These are phyloP conservation scores for Penicillium sp. DNA, from an alignment of 2,329 filamentous ascomycete genomes.

Conservation along the genomic window DNA sequence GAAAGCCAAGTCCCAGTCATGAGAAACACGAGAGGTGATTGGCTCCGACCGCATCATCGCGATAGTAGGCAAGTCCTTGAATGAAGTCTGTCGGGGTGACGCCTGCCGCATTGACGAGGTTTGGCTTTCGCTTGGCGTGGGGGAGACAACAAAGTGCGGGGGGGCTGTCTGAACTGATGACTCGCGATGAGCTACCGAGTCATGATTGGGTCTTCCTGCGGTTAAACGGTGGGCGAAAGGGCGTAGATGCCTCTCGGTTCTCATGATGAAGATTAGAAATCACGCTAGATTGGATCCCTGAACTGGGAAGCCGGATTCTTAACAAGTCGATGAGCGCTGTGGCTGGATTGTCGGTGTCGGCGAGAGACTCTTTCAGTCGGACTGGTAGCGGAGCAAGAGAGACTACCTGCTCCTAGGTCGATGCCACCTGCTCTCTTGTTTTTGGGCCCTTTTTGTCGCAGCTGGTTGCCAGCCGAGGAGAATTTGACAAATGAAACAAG, in stretches of 20 bases:
- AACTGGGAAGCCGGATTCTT: background rate
- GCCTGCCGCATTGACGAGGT: background rate
- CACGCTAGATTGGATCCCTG: background rate
- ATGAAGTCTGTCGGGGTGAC: too few species aligned
- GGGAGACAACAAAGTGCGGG: background rate
- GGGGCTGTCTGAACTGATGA: background rate
- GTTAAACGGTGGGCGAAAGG: background rate
- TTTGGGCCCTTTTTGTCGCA: too few species aligned
- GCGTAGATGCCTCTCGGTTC: background rate
- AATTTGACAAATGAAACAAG: too few species aligned
- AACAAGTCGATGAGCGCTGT: background rate
- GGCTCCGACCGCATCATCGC: background rate
- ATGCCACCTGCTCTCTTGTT: too few species aligned
- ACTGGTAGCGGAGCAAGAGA: too few species aligned
- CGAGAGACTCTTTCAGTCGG: background rate
- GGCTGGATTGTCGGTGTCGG: background rate
- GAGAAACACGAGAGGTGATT: background rate
- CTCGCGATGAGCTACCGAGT: background rate
- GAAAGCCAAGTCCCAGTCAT: background rate
- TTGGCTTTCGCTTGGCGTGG: background rate
- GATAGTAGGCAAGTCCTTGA: background rate
- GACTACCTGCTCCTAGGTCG: too few species aligned
- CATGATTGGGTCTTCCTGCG: background rate
- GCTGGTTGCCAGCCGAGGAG: too few species aligned
- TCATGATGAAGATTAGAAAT: background rate